Evolutionary conservation across 176 grass and related monocot genomes (phyloP).

Genomic region (Hyparrhenia diplandra): DNA sequence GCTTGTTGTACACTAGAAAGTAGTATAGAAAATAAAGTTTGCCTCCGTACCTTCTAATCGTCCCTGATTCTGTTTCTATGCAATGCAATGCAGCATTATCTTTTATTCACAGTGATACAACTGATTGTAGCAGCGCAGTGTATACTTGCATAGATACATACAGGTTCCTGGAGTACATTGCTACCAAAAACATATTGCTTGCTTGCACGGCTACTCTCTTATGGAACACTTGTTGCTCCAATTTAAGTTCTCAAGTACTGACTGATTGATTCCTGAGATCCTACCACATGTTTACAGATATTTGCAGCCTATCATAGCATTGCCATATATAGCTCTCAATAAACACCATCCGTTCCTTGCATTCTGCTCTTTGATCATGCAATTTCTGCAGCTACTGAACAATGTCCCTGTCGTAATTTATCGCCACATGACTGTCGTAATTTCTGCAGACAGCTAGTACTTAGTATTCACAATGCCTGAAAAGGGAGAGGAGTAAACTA

Average conservation of each 20-base stretch:
- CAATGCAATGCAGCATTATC: conserved; percentile 7
- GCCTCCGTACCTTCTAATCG: background rate
- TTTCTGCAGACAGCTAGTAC: no score
- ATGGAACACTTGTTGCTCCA: background rate
- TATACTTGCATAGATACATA: background rate
- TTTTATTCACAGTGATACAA: background rate
- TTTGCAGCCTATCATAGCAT: background rate
- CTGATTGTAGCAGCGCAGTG: background rate
- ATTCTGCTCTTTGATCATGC: background rate
- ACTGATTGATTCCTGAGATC: background rate
- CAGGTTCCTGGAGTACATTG: background rate
- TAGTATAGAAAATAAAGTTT: background rate
- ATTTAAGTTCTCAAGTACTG: background rate
- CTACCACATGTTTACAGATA: background rate
- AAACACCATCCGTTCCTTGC: background rate
- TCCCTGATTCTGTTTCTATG: background rate
- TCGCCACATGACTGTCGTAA: background rate
- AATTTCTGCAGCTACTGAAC: background rate
- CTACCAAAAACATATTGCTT: background rate
- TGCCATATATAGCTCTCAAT: background rate
- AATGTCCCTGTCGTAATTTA: background rate
- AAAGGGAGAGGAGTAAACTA: background rate
- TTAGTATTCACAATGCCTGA: background rate
- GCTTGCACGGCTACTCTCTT: background rate
- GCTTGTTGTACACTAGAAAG: background rate